These are phyloP conservation scores for Chaetomium sp. DNA, from an alignment of 2,329 filamentous ascomycete species.

Conservation along the genomic window DNA sequence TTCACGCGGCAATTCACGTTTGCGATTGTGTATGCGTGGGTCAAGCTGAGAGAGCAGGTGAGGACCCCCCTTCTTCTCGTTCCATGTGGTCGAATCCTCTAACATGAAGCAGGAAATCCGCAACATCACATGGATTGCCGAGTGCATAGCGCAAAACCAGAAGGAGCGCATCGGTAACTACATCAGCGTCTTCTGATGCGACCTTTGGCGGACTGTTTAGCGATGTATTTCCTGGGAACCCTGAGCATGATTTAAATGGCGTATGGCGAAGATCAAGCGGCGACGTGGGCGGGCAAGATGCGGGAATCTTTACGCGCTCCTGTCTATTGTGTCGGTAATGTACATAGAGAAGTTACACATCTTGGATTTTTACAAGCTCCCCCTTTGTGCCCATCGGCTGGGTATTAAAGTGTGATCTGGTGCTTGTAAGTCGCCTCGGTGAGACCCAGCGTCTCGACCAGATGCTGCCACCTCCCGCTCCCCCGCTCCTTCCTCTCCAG, in stretches of 20 bases:
- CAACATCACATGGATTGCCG: slow-evolving; percentile 99
- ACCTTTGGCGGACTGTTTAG: slow-evolving; percentile 5
- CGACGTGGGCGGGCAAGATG: slow-evolving; percentile 21
- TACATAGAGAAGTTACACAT: slow-evolving; percentile 52
- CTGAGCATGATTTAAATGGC: slow-evolving; percentile 26
- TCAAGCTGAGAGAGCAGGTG: slow-evolving; percentile 96
- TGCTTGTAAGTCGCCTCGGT: slow-evolving; percentile 87
- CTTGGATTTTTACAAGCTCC: slow-evolving; percentile 41
- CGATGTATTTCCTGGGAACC: slow-evolving; percentile 23
- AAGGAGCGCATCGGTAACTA: slow-evolving; percentile 99
- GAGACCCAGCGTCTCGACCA: slow-evolving; percentile 82
- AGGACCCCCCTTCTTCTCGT: slow-evolving; percentile 39
- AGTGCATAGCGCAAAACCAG: slow-evolving; percentile 99
- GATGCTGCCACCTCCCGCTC: slow-evolving; percentile 83
- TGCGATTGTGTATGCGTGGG: slow-evolving; percentile 95
- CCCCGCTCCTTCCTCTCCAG: slow-evolving; percentile 87
- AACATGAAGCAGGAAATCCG: slow-evolving; percentile 78
- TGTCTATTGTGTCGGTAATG: slow-evolving; percentile 44
- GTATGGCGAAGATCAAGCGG: slow-evolving; percentile 27
- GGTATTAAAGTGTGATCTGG: slow-evolving; percentile 73
- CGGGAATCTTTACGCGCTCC: slow-evolving; percentile 22
- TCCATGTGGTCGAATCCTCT: not conserved
- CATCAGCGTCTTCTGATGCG: slow-evolving; percentile 86
- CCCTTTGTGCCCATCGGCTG: slow-evolving; percentile 31
- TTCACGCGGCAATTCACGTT: slow-evolving; percentile 97